These are phyloP conservation scores for Lachnellula suecica DNA, from an alignment of 2,329 filamentous ascomycete species.

Conservation along the genomic window DNA sequence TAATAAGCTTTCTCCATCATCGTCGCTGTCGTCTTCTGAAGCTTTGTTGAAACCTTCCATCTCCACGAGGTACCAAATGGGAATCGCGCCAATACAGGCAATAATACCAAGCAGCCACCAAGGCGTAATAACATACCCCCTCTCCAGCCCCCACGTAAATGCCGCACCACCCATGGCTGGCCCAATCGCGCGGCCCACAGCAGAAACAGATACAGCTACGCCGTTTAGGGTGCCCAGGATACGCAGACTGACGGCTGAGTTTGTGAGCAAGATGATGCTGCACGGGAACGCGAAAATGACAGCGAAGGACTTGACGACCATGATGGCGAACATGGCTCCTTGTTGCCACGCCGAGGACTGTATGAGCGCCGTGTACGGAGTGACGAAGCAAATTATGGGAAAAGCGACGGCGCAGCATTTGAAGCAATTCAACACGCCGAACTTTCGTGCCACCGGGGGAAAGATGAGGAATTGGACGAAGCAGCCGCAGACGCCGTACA, in stretches of 20 bases:
- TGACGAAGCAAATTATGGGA: conserved; percentile 76
- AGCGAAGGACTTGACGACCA: conserved; percentile 72
- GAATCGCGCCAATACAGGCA: conserved; percentile 64
- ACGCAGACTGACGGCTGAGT: conserved; percentile 72
- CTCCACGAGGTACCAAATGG: conserved; percentile 72
- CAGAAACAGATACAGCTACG: conserved; percentile 79
- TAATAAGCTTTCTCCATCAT: conserved; percentile 17
- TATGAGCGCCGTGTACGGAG: conserved; percentile 75
- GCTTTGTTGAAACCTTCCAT: conserved; percentile 62
- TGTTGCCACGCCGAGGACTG: conserved; percentile 49
- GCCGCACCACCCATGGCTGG: conserved; percentile 71
- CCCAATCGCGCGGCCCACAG: conserved; percentile 75
- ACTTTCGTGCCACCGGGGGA: conserved; percentile 68
- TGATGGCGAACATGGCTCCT: conserved; percentile 61
- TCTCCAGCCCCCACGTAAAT: conserved; percentile 75
- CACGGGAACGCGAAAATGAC: conserved; percentile 88
- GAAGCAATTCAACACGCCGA: conserved; percentile 73
- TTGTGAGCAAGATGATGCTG: conserved; percentile 86
- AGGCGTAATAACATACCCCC: conserved; percentile 74
- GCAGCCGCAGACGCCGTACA: conserved; percentile 78
- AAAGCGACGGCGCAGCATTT: conserved; percentile 62
- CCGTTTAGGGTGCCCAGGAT: conserved; percentile 90
- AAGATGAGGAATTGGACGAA: conserved; percentile 85
- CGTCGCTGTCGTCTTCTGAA: conserved; percentile 33
- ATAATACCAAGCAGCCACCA: conserved; percentile 77